phyloP scores from a whole-genome alignment of 2,329 filamentous ascomycete species.

The Pseudogymnoascus sp. region DNA sequence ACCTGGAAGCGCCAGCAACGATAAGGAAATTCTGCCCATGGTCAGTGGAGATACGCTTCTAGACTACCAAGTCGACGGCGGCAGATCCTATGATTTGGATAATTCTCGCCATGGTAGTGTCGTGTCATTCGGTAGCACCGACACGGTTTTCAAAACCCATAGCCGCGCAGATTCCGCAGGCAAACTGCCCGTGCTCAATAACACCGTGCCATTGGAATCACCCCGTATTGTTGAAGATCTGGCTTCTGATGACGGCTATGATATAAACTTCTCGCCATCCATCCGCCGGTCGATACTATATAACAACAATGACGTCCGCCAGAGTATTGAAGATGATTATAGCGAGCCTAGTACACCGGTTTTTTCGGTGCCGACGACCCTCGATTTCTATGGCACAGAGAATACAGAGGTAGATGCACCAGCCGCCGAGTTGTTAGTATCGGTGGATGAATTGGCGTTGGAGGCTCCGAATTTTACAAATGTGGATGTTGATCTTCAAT shows the following conservation, averaged over 20 bases:
- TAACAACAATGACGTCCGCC: background rate
- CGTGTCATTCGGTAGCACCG: slow-evolving; percentile 3
- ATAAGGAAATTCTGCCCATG: background rate
- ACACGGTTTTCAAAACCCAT: slow-evolving; percentile 14
- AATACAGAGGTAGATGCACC: background rate
- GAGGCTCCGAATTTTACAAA: slow-evolving; percentile 21
- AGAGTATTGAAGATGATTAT: background rate
- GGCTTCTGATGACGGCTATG: background rate
- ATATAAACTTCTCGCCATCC: slow-evolving; percentile 4
- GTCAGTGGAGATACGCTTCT: background rate
- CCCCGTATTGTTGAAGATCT: background rate
- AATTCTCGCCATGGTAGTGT: background rate
- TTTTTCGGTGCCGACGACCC: background rate
- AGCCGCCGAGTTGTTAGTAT: background rate
- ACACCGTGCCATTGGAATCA: background rate
- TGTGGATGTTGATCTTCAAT: slow-evolving; percentile 18
- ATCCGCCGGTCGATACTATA: background rate
- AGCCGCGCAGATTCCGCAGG: slow-evolving; percentile 10
- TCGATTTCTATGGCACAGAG: background rate
- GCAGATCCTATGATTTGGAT: background rate
- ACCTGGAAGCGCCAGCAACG: too few relatives aligned
- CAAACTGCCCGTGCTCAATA: slow-evolving; percentile 6
- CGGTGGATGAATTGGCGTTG: slow-evolving; percentile 8
- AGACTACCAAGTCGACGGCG: background rate
- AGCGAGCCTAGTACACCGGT: background rate